Conservation (phyloP, 495 filamentous ascomycete species). For the Aspergillus heteromorphus region DNA sequence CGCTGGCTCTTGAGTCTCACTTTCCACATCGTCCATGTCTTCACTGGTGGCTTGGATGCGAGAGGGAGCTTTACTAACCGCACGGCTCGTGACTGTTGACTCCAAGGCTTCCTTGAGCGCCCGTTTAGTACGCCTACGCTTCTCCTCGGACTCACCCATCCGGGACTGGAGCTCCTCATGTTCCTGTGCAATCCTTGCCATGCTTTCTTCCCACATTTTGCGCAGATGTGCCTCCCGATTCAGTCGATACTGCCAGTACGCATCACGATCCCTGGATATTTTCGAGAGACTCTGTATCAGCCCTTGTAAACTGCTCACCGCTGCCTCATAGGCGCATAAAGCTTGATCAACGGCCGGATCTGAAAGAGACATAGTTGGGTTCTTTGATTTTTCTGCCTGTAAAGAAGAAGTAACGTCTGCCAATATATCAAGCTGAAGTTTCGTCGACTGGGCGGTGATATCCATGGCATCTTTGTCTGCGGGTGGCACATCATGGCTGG, state of each 20-base stretch:
- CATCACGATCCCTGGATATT: slow-evolving; percentile 88
- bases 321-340: slow-evolving; percentile 80
- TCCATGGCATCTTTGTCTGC: slow-evolving; percentile 85
- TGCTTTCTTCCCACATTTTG: slow-evolving; percentile 97
- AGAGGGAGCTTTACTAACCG: slow-evolving; percentile 28
- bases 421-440: slow-evolving; percentile 84
- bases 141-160: slow-evolving; percentile 85
- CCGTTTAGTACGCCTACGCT: slow-evolving; percentile 81
- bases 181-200: slow-evolving; percentile 87
- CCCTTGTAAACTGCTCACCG: slow-evolving; percentile 79
- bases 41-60: slow-evolving; percentile 14
- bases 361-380: slow-evolving; percentile 62
- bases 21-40: slow-evolving; percentile 11
- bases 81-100: slow-evolving; percentile 40
- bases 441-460: slow-evolving; percentile 92
- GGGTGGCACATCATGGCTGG: slow-evolving; percentile 65
- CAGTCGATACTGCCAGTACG: slow-evolving; percentile 93
- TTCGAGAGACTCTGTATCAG: slow-evolving; percentile 82
- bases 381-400: slow-evolving; percentile 62
- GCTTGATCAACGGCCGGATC: slow-evolving; percentile 74
- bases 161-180: slow-evolving; percentile 84
- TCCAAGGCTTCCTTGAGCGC: slow-evolving; percentile 84
- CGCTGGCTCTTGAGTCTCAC: slow-evolving; percentile 12
- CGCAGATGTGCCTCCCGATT: slow-evolving; percentile 84
- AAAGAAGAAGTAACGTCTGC: slow-evolving; percentile 77